A percentile compares a stretch with the other conserved stretches of the same genome.
Conservation (phyloP, 164 flowering plant genomes). For the Chimonanthus salicifolius region DNA sequence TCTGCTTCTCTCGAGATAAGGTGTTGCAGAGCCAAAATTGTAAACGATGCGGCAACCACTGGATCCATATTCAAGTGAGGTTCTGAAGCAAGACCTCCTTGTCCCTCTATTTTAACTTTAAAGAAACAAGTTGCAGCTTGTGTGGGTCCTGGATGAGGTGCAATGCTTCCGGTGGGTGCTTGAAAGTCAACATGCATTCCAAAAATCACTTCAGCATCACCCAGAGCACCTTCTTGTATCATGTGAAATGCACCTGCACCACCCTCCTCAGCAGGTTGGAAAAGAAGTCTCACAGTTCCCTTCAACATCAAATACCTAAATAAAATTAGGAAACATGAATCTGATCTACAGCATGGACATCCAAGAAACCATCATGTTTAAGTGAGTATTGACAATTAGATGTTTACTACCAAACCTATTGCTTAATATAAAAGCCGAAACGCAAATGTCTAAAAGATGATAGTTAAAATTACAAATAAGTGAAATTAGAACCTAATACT, state of each 20-base stretch:
- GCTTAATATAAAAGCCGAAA: neutral
- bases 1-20: slow-evolving; percentile 72
- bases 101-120: slow-evolving; percentile 56
- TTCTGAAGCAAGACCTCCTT: slow-evolving; percentile 61
- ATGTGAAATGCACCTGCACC: slow-evolving; percentile 81
- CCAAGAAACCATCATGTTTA: neutral
- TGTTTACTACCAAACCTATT: neutral
- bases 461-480: neutral
- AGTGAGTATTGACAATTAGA: neutral
- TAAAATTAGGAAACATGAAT: neutral
- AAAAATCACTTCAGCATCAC: slow-evolving; percentile 71
- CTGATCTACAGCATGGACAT: neutral
- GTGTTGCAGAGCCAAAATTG: slow-evolving; percentile 71
- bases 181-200: slow-evolving; percentile 50
- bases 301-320: slow-evolving; percentile 14
- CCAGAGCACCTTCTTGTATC: slow-evolving; percentile 80
- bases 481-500: too few species aligned
- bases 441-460: neutral
- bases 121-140: slow-evolving; percentile 61
- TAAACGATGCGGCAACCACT: slow-evolving; percentile 54
- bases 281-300: slow-evolving; percentile 82
- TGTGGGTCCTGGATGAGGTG: slow-evolving; percentile 47
- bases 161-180: slow-evolving; percentile 55
- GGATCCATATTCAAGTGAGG: slow-evolving; percentile 62
- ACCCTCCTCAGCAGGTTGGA: slow-evolving; percentile 93